Evolutionary conservation across 2,329 filamentous ascomycete genomes (phyloP), one percentile per base, ranked within the genome.

Genomic region (Penicillium thymicola): DNA sequence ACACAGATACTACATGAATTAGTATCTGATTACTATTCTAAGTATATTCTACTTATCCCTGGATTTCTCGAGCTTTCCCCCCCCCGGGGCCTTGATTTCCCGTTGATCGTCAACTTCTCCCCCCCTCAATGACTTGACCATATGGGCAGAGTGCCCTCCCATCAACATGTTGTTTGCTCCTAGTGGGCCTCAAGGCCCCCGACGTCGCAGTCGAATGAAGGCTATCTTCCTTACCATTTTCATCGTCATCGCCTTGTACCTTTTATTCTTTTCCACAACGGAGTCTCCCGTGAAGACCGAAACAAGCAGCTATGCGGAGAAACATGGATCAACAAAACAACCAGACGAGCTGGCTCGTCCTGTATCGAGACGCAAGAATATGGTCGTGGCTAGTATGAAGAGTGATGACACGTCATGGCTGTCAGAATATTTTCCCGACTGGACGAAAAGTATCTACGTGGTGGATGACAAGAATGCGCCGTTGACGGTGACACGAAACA

Each of bases 381-480:
- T 77, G 65, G 65, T 77, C 27, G 70, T 77, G 41, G 75, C 75
- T 5, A 75, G 73, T 59, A 72, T 75, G 67, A 70, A 68, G 53
- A 60, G 47, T 2, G 75, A 77, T 45, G 68, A 77, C 61, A 74
- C 71, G 7, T 71, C 72, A 6, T 77, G 75, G 75, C 51, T 77
- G 37, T 65, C 65, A 25, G 67, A 75, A 34, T 60, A 71, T 57
- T 71, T 77, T 34, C 70, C 74, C 2, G 72, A 75, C 23, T 83
- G 81, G 81, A 74, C 77, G 57, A 78, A 79, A 66, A 82, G 76
- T 57, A 75, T 84, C 56, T 85, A 85, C 66, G 76, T 83, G 27
- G 81, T 81, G 50, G 78, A 85, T 61, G 76, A 83, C 62, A 71
- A 76, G 32, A 60, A 59, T 5, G 79, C 81, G 3, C 59, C 72